Base-by-base conservation (phyloP, 805 yeast species). In the Isabelozyma heimii region DNA sequence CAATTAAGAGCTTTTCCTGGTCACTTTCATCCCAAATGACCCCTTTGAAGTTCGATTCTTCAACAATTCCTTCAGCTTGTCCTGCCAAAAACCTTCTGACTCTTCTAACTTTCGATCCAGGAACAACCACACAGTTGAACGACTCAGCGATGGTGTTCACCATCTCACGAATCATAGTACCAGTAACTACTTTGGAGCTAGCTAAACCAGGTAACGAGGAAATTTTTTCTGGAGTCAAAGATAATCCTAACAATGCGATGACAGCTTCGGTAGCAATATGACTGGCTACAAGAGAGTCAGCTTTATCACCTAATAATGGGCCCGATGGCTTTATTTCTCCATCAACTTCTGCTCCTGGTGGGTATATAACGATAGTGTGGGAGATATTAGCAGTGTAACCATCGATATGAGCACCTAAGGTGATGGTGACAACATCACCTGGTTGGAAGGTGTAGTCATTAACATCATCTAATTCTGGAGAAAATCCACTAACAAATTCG, bases 1-100 rank as follows among this genome's bases (percentile, higher is more conserved):
- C 66, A 49, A 85, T 70, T 49, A 87, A 72, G 20, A 65, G 62
- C 37, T 75, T 74, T 70, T 88, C 96, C 70, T 87, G 94, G 66
- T 87, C 87, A 37, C 84, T 76, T 70, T 88, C 96, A 47, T 86
- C 79, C 95, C 95, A 88, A 26, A 80, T 87, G 47, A 91, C 95
- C 63, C 97, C 97, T 69, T 92, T 91, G 71, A 87, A 89, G 56
- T 89, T 97, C 62, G 84, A 81, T 73, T 92, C 99, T 37, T 91
- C 92, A 54, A 91, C 94, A 47, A 91, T 75, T 64, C 91, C 94
- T 63, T 90, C 96, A 50, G 91, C 85, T 75, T 94, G 99, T 47
- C 99, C 99, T 38, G 96, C 96, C 62, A 94, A 81, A 61, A 92
- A 94, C 63, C 98, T 82, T 75, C 97, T 82, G 49, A 91, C 79